Evolutionary conservation across 2,329 filamentous ascomycete genomes (phyloP), one percentile per base, ranked within the genome.

Genomic region (Thielaviopsis populi): DNA sequence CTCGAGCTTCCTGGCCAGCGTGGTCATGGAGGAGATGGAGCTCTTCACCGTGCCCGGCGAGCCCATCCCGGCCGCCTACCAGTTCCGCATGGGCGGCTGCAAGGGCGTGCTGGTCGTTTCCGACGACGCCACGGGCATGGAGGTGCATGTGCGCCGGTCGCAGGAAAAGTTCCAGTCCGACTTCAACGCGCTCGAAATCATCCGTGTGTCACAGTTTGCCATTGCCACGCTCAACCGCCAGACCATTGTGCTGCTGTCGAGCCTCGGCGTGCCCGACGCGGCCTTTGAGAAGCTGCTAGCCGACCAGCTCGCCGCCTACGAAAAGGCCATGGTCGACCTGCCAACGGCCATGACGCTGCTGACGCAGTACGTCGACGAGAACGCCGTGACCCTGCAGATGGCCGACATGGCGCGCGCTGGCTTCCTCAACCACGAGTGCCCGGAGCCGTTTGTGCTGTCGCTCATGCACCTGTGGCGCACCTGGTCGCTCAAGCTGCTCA

Each of bases 41-140:
- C 73, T 80, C 1, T 74, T 78, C 1, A 48, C 58, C 4, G 37
- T 30, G 17, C 61, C 61, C 1, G 64, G 64, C 4, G 61, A 66
- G 41, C 64, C 64, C 13, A 76, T 83, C 4, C 91, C 94, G 0
- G 95, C 91, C 0, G 87, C 89, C 0, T 92, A 89, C 68, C 94
- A 99, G 69, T 96, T 97, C 70, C 88, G 94, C 7, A 83, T 96
- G 69, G 91, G 89, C 8, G 94, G 94, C 1, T 91, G 86, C 75
- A 99, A 99, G 75, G 94, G 94, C 0, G 85, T 99, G 15, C 78
- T 99, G 19, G 83, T 85, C 0, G 79, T 90, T 3, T 92, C 89
- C 74, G 83, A 87, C 0, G 80, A 86, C 3, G 82, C 85, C 10
- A 80, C 80, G 66, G 80, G 80, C 0, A 81, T 79, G 37, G 83